Evolutionary conservation across 352 stramenopile genomes (phyloP), one percentile per base, ranked within the genome.

Genomic region (Plasmopara muralis): DNA sequence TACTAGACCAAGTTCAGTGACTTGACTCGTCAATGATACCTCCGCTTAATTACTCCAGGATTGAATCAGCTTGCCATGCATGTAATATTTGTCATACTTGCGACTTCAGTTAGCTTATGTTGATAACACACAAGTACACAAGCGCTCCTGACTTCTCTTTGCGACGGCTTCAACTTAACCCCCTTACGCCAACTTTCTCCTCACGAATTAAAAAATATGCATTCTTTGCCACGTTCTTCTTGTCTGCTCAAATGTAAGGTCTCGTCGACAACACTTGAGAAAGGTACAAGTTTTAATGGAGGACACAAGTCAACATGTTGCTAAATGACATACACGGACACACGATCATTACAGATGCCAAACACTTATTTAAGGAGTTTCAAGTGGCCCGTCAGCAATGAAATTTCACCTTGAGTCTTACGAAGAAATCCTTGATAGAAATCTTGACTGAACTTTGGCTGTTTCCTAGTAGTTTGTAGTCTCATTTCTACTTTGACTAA

Each of bases 361-460:
- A 40, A 25, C 42, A 55, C 15, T 31, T 52, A 4, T 61, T 61
- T 55, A 51, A 47, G 54, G 6, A 16, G 6, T 61, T 46, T 35
- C 3, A 1, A 3, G 40, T 60, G 18, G 53, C 45, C 28, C 13
- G 10, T 25, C 16, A 10, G 35, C 39, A 50, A 34, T 54, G 46
- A 30, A 29, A 45, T 13, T 47, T 25, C 12, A 25, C 30, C 31
- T 60, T 20, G 29, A 8, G 9, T 45, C 53, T n/a, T 49, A 54
- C 37, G 2, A 34, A 28, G 33, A 16, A 0, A 33, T 50, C n/a
- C 29, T 54, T 43, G 13, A 15, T 12, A 18, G 25, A 46, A 20
- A 14, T 33, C 16, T 37, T 12, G 18, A 31, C 12, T 60, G 53
- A 45, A 15, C n/a, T 8, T 8, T 18, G 9, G 29, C 53, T 1